Evolutionary conservation across 129 eudicot species (phyloP), one percentile per base, ranked within the genome.

Genomic region (Pseudognaphalium luteoalbum): DNA sequence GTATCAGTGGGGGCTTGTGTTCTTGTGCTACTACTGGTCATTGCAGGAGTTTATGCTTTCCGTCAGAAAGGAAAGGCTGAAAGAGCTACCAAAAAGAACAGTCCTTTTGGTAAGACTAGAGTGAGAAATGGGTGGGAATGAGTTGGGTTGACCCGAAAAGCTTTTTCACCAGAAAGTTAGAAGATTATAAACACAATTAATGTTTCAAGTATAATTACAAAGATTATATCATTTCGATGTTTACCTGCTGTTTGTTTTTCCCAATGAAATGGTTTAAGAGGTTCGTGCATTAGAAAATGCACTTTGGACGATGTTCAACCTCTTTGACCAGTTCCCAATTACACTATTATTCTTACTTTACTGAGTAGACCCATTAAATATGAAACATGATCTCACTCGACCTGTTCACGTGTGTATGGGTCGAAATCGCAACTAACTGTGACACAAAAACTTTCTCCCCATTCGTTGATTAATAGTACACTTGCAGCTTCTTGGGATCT

Each of bases 31-130:
- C 76, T 89, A 73, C 68, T 87, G 71, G 44, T 89, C 14, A 17
- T 90, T 76, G 91, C 88, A 16, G 97, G 92, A 83, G 51, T 87
- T 79, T 85, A 87, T 78, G 92, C 93, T 81, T 78, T 35, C 70
- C 84, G 88, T 30, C 96, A 87, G 64, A 94, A 81, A 87, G 93
- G 74, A 86, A 87, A 84, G 81, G 91, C 97, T 22, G 90, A 87
- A 78, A 83, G 77, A 63, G 93, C 96, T 73, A 79, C 50, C 21
- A 71, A 80, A 41, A 79, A 76, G 82, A 85, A 79, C 65, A 80
- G 82, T 81, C 93, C 96, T 72, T 88, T 89, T 32, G 96, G 97
- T 94, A 89, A 58, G 54, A 29, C 4, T 70, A 0, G 17, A 19
- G 14, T 20, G 56, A 6, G 28, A 67, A 25, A 69, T 21, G 22